Conservation (phyloP, 2,329 filamentous ascomycete species). For the Botrytis byssoidea region DNA sequence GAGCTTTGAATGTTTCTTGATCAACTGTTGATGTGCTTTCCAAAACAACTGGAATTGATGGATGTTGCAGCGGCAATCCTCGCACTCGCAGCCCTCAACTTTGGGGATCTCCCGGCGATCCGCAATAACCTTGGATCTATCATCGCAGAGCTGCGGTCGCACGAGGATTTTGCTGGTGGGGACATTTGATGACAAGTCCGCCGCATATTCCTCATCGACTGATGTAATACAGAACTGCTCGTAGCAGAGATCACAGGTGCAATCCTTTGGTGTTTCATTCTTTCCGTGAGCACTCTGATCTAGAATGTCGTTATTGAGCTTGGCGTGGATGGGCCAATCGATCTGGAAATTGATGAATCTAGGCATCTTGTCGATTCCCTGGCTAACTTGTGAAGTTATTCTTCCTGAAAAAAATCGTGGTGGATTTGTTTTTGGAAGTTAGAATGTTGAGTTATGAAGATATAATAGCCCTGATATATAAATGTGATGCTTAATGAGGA, state of each 20-base stretch:
- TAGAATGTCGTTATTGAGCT: neutral
- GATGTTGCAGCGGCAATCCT: neutral
- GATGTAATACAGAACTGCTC: neutral
- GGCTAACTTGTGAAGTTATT: neutral
- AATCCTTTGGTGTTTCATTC: neutral
- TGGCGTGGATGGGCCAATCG: neutral
- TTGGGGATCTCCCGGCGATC: neutral
- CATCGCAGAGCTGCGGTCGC: too few species aligned
- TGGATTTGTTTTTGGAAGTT: neutral
- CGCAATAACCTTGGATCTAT: too few species aligned
- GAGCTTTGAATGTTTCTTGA: neutral
- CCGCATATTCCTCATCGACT: neutral
- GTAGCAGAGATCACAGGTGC: neutral
- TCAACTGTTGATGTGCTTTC: neutral
- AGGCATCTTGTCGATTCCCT: neutral
- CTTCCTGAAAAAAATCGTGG: neutral
- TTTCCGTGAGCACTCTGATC: neutral
- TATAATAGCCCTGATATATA: neutral
- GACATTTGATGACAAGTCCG: neutral
- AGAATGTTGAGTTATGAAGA: neutral
- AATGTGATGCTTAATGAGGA: neutral
- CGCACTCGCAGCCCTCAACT: neutral
- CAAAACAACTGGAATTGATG: neutral
- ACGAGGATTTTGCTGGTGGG: neutral
- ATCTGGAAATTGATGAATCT: neutral